Conservation (phyloP, 2,329 filamentous ascomycete species). For the Colletotrichum higginsianum region DNA sequence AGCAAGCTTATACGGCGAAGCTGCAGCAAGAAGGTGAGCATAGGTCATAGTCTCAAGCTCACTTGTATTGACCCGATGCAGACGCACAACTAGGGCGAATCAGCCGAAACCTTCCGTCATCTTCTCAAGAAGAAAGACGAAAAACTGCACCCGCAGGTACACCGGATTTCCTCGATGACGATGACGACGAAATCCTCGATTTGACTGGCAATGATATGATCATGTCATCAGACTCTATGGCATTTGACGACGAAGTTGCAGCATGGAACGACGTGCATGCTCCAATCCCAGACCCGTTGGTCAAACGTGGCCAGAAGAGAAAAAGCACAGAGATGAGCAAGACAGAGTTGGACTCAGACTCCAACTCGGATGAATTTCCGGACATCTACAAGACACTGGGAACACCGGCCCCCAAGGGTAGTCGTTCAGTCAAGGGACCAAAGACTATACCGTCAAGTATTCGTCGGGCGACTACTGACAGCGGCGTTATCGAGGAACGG, state of each 20-base stretch:
- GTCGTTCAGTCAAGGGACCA: slow-evolving; percentile 47
- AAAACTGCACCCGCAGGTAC: slow-evolving; percentile 28
- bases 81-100: slow-evolving; percentile 27
- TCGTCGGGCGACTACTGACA: slow-evolving; percentile 30
- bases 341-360: slow-evolving; percentile 47
- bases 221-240: slow-evolving; percentile 53
- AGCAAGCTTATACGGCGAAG: slow-evolving; percentile 40
- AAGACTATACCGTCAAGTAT: slow-evolving; percentile 30
- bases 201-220: slow-evolving; percentile 54
- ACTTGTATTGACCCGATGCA: slow-evolving; percentile 11
- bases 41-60: not conserved
- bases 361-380: slow-evolving; percentile 64
- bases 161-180: slow-evolving; percentile 44
- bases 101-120: slow-evolving; percentile 1
- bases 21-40: slow-evolving; percentile 38
- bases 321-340: slow-evolving; percentile 65
- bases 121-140: slow-evolving; percentile 19
- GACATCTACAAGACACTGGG: slow-evolving; percentile 67
- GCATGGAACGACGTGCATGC: slow-evolving; percentile 62
- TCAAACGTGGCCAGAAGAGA: slow-evolving; percentile 64
- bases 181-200: slow-evolving; percentile 52
- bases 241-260: slow-evolving; percentile 55
- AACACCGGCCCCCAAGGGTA: slow-evolving; percentile 52
- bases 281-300: slow-evolving; percentile 54
- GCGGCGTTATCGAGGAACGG: slow-evolving; percentile 43